Percentiles rank a stretch among this genome's conserved stretches.
Evolutionary conservation across 2,329 filamentous ascomycete genomes (phyloP).

Genomic region (Periconia macrospinosa): DNA sequence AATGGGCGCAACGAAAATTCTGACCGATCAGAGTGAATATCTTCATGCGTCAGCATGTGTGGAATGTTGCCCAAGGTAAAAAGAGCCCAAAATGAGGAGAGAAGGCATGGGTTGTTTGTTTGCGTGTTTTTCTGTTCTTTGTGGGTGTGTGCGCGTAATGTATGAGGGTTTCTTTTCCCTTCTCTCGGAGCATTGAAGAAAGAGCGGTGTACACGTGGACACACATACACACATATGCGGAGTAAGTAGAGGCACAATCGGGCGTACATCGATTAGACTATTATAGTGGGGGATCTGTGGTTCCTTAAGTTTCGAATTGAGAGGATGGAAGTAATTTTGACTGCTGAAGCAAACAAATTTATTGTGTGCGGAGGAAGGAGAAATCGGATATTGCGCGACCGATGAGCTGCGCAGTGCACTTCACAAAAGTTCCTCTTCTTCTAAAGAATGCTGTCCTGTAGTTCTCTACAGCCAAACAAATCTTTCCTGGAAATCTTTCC

Average conservation of each 20-base stretch:
- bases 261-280: no score
- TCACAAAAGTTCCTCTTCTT: no score
- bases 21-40: not conserved
- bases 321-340: no score
- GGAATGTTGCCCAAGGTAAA: not conserved
- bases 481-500: no score
- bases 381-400: no score
- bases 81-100: not conserved
- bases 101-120: not conserved
- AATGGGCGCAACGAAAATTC: not conserved
- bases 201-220: slow-evolving; percentile 3
- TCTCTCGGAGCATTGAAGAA: not conserved
- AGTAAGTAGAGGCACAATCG: not conserved
- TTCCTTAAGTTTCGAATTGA: no score
- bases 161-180: not conserved
- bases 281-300: no score
- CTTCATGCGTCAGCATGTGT: not conserved
- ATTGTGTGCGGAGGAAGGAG: no score
- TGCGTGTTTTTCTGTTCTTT: not conserved
- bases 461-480: no score
- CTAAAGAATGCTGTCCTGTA: no score
- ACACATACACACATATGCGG: not conserved
- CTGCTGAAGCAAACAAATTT: no score
- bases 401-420: no score
- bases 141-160: not conserved